These are phyloP conservation scores for Fomitopsis pinicola DNA, from an alignment of 1,284 basidiomycete species.

Conservation along the genomic window DNA sequence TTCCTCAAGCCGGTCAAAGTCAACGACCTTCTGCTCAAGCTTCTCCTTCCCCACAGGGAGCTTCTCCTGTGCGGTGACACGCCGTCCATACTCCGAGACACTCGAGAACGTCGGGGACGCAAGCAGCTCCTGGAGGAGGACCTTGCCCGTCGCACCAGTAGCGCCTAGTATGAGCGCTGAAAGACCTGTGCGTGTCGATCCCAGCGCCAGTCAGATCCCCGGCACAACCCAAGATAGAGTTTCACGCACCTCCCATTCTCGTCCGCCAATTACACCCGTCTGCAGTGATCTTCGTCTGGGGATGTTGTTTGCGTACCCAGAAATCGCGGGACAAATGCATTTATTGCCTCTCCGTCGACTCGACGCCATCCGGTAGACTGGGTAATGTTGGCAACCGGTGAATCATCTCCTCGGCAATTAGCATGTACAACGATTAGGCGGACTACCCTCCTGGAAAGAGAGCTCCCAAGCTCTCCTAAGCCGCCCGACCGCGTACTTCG, in stretches of 20 bases:
- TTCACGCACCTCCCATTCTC: background rate
- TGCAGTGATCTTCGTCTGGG: no score
- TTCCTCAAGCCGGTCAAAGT: slow-evolving; percentile 61
- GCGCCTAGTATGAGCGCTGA: slow-evolving; percentile 62
- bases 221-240: background rate
- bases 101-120: slow-evolving; percentile 45
- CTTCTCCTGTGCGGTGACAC: slow-evolving; percentile 40
- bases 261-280: no score
- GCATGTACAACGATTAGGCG: no score
- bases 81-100: slow-evolving; percentile 64
- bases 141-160: slow-evolving; percentile 58
- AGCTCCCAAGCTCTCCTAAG: no score
- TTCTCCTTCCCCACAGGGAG: slow-evolving; percentile 39
- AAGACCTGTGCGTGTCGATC: slow-evolving; percentile 16
- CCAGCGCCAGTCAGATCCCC: background rate
- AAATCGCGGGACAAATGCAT: no score
- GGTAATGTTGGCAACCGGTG: no score
- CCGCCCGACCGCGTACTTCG: no score
- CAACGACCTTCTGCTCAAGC: slow-evolving; percentile 56
- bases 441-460: no score
- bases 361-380: no score
- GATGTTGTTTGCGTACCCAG: no score
- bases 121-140: slow-evolving; percentile 55
- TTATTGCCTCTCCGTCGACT: no score
- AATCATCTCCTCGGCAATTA: no score